A percentile compares a stretch with the other conserved stretches of the same genome.
Conservation (phyloP, 352 stramenopile species). For the Phytophthora fragariae region DNA sequence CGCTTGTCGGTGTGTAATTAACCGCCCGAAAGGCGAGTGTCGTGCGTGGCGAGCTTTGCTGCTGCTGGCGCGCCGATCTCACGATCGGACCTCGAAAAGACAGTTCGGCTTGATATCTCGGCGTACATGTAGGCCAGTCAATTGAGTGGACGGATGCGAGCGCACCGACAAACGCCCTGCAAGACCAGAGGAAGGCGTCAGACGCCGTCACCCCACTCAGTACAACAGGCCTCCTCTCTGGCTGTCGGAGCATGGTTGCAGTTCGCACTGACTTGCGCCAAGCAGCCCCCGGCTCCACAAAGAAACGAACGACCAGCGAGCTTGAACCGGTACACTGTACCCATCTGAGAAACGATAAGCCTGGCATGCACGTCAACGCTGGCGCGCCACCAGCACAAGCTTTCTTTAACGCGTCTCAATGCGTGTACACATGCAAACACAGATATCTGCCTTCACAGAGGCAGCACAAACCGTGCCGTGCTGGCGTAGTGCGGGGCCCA, state of each 20-base stretch:
- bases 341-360: background rate
- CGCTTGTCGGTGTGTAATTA: constrained; percentile 28
- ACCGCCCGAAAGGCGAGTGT: constrained; percentile 19
- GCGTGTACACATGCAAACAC: no score
- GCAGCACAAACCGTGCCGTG: background rate
- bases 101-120: constrained; percentile 10
- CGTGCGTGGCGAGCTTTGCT: constrained; percentile 4
- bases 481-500: background rate
- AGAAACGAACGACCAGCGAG: constrained; percentile 21
- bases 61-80: constrained; percentile 18
- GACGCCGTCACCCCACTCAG: no score
- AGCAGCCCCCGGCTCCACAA: background rate
- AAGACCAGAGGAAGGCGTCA: background rate
- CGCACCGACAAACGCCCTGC: no score
- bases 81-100: constrained; percentile 26
- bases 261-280: constrained; percentile 4
- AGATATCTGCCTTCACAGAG: background rate
- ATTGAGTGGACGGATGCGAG: background rate
- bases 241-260: no score
- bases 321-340: constrained; percentile 9
- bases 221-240: no score
- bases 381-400: no score
- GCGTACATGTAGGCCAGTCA: constrained; percentile 2
- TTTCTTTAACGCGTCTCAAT: no score
- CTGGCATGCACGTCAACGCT: background rate